phyloP scores from a whole-genome alignment of 352 stramenopile genomes.

The Globisporangium carolinianum region DNA sequence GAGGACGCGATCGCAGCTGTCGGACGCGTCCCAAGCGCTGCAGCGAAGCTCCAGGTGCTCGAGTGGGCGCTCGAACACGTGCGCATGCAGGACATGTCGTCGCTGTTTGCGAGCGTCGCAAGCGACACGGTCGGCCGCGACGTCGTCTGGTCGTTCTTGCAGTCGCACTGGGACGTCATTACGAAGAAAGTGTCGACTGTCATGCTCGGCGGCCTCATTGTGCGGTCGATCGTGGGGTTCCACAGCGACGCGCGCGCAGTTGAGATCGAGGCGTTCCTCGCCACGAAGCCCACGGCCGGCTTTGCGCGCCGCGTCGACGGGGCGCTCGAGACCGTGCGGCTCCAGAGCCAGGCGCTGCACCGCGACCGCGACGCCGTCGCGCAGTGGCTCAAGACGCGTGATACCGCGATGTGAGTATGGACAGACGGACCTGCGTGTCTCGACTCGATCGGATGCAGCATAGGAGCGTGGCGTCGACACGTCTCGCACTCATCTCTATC shows the following conservation, averaged over 20 bases:
- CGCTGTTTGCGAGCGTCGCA: constrained; percentile 46
- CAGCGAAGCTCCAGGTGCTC: constrained; percentile 53
- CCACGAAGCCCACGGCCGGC: constrained; percentile 43
- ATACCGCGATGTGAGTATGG: neutral
- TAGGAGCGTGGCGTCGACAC: too few relatives aligned
- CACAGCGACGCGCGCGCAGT: constrained; percentile 37
- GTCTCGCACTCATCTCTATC: too few relatives aligned
- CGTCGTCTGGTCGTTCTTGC: constrained; percentile 61
- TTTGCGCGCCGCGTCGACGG: constrained; percentile 51
- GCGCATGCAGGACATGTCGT: constrained; percentile 56
- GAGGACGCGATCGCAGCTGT: constrained; percentile 51
- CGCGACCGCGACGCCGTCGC: constrained; percentile 47
- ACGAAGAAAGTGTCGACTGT: constrained; percentile 51
- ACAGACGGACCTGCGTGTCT: too few relatives aligned
- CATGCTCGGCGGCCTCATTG: constrained; percentile 40
- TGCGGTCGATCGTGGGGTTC: constrained; percentile 32
- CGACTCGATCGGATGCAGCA: too few relatives aligned
- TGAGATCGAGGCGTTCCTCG: constrained; percentile 51
- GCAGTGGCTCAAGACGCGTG: constrained; percentile 39
- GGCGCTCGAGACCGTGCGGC: constrained; percentile 47
- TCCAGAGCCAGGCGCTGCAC: constrained; percentile 39
- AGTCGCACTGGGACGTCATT: constrained; percentile 56
- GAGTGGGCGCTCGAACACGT: constrained; percentile 67
- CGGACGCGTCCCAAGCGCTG: constrained; percentile 31
- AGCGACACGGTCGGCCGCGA: constrained; percentile 34